Conservation (phyloP, 1,284 basidiomycete species). For the Ustilago tritici region DNA sequence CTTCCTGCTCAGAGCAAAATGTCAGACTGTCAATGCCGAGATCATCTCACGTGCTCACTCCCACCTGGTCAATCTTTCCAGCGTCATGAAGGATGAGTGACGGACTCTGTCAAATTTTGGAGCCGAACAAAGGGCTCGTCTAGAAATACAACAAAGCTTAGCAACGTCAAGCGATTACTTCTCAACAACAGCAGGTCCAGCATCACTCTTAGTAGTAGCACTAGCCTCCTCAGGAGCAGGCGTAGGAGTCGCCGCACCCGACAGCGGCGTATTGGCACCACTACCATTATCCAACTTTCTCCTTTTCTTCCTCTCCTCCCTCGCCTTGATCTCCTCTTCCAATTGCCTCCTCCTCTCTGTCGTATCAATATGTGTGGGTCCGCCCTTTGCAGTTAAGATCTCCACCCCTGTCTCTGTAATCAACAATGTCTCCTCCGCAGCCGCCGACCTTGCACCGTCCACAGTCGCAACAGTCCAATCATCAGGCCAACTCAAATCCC, state of each 20-base stretch:
- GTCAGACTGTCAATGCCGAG: slow-evolving; percentile 1
- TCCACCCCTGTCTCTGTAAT: slow-evolving; percentile 68
- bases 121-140: neutral
- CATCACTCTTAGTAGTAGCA: slow-evolving; percentile 30
- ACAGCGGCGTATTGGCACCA: slow-evolving; percentile 20
- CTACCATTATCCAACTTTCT: slow-evolving; percentile 38
- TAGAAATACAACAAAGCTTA: slow-evolving; percentile 15
- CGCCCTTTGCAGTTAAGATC: slow-evolving; percentile 66
- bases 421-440: slow-evolving; percentile 67
- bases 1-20: neutral
- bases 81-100: neutral
- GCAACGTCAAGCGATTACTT: slow-evolving; percentile 4
- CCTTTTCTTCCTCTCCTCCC: slow-evolving; percentile 45
- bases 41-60: neutral
- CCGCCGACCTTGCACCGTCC: slow-evolving; percentile 64
- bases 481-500: slow-evolving; percentile 68
- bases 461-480: slow-evolving; percentile 67
- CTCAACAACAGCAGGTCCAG: slow-evolving; percentile 17
- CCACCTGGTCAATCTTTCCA: neutral
- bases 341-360: slow-evolving; percentile 55
- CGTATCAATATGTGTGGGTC: slow-evolving; percentile 60
- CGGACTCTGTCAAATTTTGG: neutral
- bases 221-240: slow-evolving; percentile 35
- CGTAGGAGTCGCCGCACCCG: slow-evolving; percentile 41
- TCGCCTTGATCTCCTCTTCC: slow-evolving; percentile 37